A percentile compares a stretch with the other conserved stretches of the same genome.
Conservation (phyloP, 495 filamentous ascomycete species). For the Filosporella fistucella region DNA sequence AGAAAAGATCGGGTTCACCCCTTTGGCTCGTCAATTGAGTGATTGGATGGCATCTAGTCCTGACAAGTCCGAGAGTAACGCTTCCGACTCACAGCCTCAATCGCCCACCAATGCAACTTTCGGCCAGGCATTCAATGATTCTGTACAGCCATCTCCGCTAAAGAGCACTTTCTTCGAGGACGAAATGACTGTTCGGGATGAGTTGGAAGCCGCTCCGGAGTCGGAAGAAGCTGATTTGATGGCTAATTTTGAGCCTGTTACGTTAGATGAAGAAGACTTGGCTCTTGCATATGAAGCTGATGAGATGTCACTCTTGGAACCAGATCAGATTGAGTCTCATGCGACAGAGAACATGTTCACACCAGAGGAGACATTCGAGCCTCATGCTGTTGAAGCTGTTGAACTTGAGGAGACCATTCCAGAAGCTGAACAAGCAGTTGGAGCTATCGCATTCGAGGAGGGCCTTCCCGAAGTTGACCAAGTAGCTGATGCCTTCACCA, state of each 20-base stretch:
- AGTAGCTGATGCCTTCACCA: too few species aligned
- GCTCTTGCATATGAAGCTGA: slow-evolving; percentile 44
- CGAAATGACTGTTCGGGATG: slow-evolving; percentile 45
- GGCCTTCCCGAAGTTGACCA: neutral
- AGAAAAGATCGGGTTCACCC: slow-evolving; percentile 48
- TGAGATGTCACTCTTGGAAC: slow-evolving; percentile 46
- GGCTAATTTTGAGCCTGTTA: slow-evolving; percentile 19
- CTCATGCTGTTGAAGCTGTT: neutral
- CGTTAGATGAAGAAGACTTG: slow-evolving; percentile 37
- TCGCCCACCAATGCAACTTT: slow-evolving; percentile 5
- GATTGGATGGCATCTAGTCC: slow-evolving; percentile 54
- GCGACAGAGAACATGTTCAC: slow-evolving; percentile 1
- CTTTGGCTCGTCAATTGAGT: slow-evolving; percentile 54
- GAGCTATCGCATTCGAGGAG: too few species aligned
- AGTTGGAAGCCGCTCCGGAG: slow-evolving; percentile 29
- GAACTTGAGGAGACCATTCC: neutral
- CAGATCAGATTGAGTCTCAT: slow-evolving; percentile 24
- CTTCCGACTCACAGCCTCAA: neutral
- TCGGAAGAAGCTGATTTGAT: slow-evolving; percentile 17
- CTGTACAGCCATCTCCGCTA: slow-evolving; percentile 24
- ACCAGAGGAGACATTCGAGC: slow-evolving; percentile 26
- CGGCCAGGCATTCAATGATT: slow-evolving; percentile 9
- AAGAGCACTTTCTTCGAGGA: slow-evolving; percentile 51
- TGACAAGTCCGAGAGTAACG: slow-evolving; percentile 13
- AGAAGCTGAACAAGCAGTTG: neutral